Percentiles rank a stretch among this genome's conserved stretches.
Evolutionary conservation across 2,329 filamentous ascomycete genomes (phyloP).

Genomic region (Phialophora macrospora): DNA sequence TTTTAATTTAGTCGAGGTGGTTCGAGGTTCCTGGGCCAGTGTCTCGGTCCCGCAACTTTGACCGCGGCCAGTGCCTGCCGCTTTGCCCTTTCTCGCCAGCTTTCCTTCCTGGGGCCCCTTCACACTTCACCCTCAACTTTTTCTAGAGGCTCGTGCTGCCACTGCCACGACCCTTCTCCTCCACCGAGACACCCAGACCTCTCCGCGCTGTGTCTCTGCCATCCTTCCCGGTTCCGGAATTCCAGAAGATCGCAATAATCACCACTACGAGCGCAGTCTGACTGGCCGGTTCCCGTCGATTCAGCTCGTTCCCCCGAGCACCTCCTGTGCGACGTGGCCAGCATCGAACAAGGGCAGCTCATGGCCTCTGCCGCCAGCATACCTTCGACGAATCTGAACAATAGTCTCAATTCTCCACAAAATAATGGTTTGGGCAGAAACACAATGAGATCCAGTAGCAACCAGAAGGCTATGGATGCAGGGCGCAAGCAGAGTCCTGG

Average conservation of each 20-base stretch:
- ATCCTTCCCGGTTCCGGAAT: constrained; percentile 15
- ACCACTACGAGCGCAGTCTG: constrained; percentile 26
- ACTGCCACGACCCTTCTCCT: constrained; percentile 20
- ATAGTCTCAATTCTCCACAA: constrained; percentile 23
- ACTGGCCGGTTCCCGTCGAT: constrained; percentile 35
- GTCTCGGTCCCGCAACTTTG: constrained; percentile 20
- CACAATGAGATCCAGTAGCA: constrained; percentile 38
- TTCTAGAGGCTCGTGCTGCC: constrained; percentile 32
- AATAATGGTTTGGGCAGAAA: constrained; percentile 36
- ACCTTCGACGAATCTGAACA: constrained; percentile 24
- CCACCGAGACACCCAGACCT: constrained; percentile 24
- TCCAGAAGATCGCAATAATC: constrained; percentile 7
- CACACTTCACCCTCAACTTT: constrained; percentile 25
- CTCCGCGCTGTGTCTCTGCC: constrained; percentile 22
- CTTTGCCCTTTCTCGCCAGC: constrained; percentile 23
- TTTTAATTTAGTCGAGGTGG: constrained; percentile 16
- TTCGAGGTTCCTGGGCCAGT: constrained; percentile 15
- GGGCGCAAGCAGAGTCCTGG: constrained; percentile 38
- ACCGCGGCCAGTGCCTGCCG: constrained; percentile 10
- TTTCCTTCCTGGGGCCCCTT: constrained; percentile 15
- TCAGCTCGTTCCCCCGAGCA: constrained; percentile 28
- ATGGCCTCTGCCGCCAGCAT: constrained; percentile 39
- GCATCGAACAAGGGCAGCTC: constrained; percentile 31
- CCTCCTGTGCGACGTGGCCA: constrained; percentile 37
- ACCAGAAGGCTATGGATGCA: constrained; percentile 35